Evolutionary conservation across 257 asterid species (phyloP), one percentile per base, ranked within the genome.

Genomic region (Capsicum rhomboideum): DNA sequence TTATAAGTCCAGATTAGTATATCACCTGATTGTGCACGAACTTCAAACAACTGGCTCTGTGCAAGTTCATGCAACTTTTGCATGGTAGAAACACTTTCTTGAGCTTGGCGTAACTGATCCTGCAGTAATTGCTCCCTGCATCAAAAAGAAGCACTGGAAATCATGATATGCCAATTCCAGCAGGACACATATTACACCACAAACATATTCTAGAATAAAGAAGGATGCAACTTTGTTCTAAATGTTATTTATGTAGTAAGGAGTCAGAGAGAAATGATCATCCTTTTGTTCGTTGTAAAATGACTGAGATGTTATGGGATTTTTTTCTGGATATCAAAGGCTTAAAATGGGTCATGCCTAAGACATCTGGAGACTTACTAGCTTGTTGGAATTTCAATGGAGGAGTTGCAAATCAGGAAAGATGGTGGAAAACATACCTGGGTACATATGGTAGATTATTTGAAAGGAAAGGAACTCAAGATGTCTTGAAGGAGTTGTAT

Each of bases 1-100:
- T 16, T 9, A 75, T 46, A 75, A 75, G 23, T 49, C 59, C 46
- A 44, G 68, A 54, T 61, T 56, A 85, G 82, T 75, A 21, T 83
- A 85, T 80, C 71, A 96, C 99, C 99, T 93, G 99, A 93, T 91
- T 97, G 99, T 61, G 99, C 98, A 85, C 92, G 99, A 85, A 97
- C 90, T 87, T 97, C 99, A 92, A 97, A 97, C 89, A 95, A 87
- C 89, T 97, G 97, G 90, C 95, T 97, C 91, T 97, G 99, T 66
- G 99, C 98, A 90, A 95, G 92, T 87, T 97, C 99, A 84, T 97
- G 99, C 50, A 97, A 89, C 89, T 95, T 97, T 81, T 94, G 97
- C 96, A 95, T 97, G 31, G 97, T 95, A 68, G 98, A 93, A 87
- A 97, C 98, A 92, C 98, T 93, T 82, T 95, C 98, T 68, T 94